phyloP scores from a whole-genome alignment of 345 rosid species.

The Citrus inodora region DNA sequence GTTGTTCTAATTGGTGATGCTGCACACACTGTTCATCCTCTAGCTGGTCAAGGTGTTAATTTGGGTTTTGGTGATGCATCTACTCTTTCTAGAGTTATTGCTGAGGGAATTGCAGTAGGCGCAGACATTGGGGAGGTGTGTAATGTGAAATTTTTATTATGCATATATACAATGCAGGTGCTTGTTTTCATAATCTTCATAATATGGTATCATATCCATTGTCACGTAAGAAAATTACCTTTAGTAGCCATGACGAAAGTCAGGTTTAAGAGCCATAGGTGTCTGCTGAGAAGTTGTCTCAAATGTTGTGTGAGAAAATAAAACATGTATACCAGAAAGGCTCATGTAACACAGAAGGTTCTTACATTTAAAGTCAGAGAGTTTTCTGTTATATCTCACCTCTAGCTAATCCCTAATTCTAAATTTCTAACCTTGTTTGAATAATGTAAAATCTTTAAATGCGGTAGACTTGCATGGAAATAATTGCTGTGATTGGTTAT shows the following conservation, averaged over 20 bases:
- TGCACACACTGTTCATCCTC: slow-evolving; percentile 92
- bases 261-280: not conserved
- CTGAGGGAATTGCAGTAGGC: slow-evolving; percentile 81
- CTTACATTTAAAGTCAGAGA: too few relatives aligned
- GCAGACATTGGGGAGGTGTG: slow-evolving; percentile 82
- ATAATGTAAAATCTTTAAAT: not conserved
- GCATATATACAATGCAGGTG: not conserved
- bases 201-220: not conserved
- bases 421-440: not conserved
- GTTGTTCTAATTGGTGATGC: slow-evolving; percentile 87
- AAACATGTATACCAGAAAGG: too few relatives aligned
- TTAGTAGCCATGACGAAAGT: not conserved
- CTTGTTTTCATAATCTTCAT: not conserved
- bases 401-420: not conserved
- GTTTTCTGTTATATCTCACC: too few relatives aligned
- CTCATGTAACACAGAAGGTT: too few relatives aligned
- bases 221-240: not conserved
- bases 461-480: not conserved
- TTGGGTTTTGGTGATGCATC: slow-evolving; percentile 86
- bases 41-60: slow-evolving; percentile 98
- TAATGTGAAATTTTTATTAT: not conserved
- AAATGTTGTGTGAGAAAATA: not conserved
- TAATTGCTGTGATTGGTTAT: not conserved
- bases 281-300: not conserved
- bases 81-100: slow-evolving; percentile 64